Conservation (phyloP, 768 basidiomycete species). For the Suillus luteus region DNA sequence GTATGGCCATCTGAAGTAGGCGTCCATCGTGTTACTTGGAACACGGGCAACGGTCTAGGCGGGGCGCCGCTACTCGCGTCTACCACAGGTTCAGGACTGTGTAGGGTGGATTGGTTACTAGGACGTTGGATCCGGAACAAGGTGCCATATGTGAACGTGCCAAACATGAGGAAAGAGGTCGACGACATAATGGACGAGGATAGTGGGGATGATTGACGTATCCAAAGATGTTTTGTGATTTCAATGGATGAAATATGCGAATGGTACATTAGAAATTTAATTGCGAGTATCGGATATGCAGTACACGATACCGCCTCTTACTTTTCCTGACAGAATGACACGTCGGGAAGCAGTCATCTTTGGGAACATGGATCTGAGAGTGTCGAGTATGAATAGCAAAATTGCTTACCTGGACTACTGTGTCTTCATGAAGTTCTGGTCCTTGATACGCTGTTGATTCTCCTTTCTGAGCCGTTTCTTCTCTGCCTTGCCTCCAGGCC, state of each 20-base stretch:
- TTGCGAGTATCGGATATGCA: neutral
- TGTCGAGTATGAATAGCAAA: neutral
- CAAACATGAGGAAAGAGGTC: constrained; percentile 62
- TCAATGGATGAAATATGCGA: neutral
- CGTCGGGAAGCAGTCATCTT: neutral
- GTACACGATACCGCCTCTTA: neutral
- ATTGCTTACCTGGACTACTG: constrained; percentile 44
- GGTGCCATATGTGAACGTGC: constrained; percentile 66
- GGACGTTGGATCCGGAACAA: constrained; percentile 74
- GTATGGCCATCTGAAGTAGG: constrained; percentile 82
- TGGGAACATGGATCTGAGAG: neutral
- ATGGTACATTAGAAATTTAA: neutral
- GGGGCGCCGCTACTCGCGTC: constrained; percentile 67
- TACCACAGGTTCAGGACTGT: constrained; percentile 82
- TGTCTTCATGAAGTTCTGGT: constrained; percentile 83
- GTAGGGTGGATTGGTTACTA: constrained; percentile 77
- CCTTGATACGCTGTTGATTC: constrained; percentile 73
- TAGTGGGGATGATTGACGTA: constrained; percentile 28
- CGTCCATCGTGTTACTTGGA: constrained; percentile 82
- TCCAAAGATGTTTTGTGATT: neutral
- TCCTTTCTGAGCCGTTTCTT: constrained; percentile 56
- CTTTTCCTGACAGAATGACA: neutral
- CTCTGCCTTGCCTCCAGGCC: constrained; percentile 69
- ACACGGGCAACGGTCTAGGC: constrained; percentile 68
- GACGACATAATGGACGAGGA: constrained; percentile 42